Evolutionary conservation across 805 yeast genomes (phyloP).

Genomic region (Torulaspora quercuum): DNA sequence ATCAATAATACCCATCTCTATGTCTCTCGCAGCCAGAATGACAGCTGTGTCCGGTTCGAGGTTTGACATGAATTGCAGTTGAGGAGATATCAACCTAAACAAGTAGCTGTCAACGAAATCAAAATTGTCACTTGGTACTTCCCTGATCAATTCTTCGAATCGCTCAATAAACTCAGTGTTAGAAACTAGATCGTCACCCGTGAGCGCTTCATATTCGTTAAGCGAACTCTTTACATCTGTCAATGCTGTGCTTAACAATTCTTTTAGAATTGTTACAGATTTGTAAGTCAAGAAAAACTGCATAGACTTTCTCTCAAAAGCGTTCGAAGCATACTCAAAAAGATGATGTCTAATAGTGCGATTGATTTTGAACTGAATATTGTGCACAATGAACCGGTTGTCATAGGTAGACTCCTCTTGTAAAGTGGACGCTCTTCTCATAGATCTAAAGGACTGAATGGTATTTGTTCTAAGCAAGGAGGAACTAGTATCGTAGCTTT

Average conservation of each 20-base stretch:
- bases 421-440: conserved; percentile 32
- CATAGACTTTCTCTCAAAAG: conserved; percentile 43
- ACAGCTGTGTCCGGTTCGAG: conserved; percentile 47
- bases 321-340: conserved; percentile 44
- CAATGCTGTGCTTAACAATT: conserved; percentile 31
- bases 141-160: conserved; percentile 48
- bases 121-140: conserved; percentile 38
- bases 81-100: conserved; percentile 57
- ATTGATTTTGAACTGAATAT: conserved; percentile 54
- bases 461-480: conserved; percentile 23
- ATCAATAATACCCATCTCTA: conserved; percentile 52
- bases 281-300: conserved; percentile 47
- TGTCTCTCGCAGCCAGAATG: conserved; percentile 53
- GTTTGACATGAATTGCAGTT: conserved; percentile 52
- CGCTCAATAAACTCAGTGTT: conserved; percentile 39
- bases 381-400: conserved; percentile 56
- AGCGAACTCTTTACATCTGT: conserved; percentile 20
- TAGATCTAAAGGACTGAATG: conserved; percentile 32
- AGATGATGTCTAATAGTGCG: conserved; percentile 47
- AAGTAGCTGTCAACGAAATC: conserved; percentile 50
- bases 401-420: conserved; percentile 42
- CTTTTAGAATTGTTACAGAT: conserved; percentile 49
- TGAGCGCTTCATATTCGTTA: conserved; percentile 21
- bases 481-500: conserved; percentile 1
- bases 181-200: conserved; percentile 21